A percentile compares a stretch with the other conserved stretches of the same genome.
Evolutionary conservation across 345 rosid species (phyloP).

Genomic region (Eutrema yunnanense): DNA sequence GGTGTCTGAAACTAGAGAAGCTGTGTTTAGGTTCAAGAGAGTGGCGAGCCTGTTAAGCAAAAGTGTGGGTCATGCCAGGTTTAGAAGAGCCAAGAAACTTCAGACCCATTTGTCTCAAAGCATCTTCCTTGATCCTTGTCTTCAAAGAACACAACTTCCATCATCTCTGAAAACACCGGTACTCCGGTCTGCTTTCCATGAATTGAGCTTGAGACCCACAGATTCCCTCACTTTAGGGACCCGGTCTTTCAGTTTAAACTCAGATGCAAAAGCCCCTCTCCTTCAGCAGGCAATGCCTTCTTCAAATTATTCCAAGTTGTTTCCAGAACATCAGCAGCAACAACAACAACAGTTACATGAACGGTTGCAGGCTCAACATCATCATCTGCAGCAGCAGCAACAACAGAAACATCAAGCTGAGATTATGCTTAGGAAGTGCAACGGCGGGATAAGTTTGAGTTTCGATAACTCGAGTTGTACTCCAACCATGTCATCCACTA

Average conservation of each 20-base stretch:
- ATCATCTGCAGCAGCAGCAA: slow-evolving; percentile 43
- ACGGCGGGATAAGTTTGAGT: slow-evolving; percentile 47
- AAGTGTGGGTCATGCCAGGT: slow-evolving; percentile 92
- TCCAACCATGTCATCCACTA: slow-evolving; percentile 56
- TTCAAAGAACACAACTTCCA: slow-evolving; percentile 30
- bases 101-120: slow-evolving; percentile 45
- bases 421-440: slow-evolving; percentile 56
- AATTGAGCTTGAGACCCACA: slow-evolving; percentile 46
- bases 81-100: slow-evolving; percentile 61
- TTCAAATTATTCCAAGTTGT: slow-evolving; percentile 34
- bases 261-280: slow-evolving; percentile 46
- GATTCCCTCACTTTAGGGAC: slow-evolving; percentile 49
- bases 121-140: slow-evolving; percentile 43
- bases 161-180: slow-evolving; percentile 36
- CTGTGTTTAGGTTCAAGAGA: slow-evolving; percentile 82
- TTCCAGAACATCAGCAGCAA: slow-evolving; percentile 51
- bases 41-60: slow-evolving; percentile 64
- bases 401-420: slow-evolving; percentile 73
- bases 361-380: slow-evolving; percentile 46
- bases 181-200: slow-evolving; percentile 41
- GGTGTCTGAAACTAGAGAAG: slow-evolving; percentile 70
- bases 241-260: slow-evolving; percentile 44
- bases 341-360: slow-evolving; percentile 46
- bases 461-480: slow-evolving; percentile 50
- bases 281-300: slow-evolving; percentile 39